These are phyloP conservation scores for Tilletia caries DNA, from an alignment of 1,284 basidiomycete genomes.

Conservation along the genomic window DNA sequence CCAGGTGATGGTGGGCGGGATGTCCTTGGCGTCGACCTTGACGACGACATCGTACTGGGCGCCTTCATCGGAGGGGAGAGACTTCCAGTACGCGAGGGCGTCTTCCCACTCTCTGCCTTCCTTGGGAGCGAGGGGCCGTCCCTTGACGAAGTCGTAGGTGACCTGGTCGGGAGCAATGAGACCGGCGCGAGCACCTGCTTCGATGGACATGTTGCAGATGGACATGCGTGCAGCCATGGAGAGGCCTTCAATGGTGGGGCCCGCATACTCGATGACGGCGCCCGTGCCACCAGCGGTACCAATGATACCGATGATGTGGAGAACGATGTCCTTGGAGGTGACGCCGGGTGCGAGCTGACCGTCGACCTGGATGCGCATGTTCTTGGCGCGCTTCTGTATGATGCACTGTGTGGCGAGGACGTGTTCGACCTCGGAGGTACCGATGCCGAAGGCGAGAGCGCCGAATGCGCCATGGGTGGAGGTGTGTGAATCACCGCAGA, in stretches of 20 bases:
- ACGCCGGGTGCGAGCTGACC: conserved; percentile 47
- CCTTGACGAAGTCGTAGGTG: conserved; percentile 51
- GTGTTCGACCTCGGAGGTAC: conserved; percentile 52
- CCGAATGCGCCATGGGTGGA: conserved; percentile 53
- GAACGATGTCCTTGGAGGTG: conserved; percentile 52
- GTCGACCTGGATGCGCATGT: conserved; percentile 52
- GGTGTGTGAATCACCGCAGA: conserved; percentile 53
- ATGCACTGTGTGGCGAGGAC: conserved; percentile 52
- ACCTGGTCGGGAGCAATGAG: conserved; percentile 50
- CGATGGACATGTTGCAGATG: conserved; percentile 54
- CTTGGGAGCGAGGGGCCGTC: conserved; percentile 48
- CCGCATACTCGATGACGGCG: conserved; percentile 49
- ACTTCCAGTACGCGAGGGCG: conserved; percentile 47
- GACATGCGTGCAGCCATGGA: conserved; percentile 52
- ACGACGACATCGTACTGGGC: conserved; percentile 49
- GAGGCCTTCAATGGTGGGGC: conserved; percentile 44
- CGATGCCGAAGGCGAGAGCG: conserved; percentile 52
- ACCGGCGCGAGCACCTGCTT: conserved; percentile 53
- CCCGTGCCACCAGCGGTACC: conserved; percentile 53
- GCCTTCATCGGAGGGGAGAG: conserved; percentile 45
- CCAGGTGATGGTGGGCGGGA: conserved; percentile 51
- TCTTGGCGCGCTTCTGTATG: conserved; percentile 50
- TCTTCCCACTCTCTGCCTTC: conserved; percentile 44
- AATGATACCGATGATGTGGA: conserved; percentile 51
- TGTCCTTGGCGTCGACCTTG: conserved; percentile 47